Evolutionary conservation across 2,329 filamentous ascomycete species (phyloP), one percentile per base, ranked within the genome.

Genomic region (Aspergillus novoparasiticus): DNA sequence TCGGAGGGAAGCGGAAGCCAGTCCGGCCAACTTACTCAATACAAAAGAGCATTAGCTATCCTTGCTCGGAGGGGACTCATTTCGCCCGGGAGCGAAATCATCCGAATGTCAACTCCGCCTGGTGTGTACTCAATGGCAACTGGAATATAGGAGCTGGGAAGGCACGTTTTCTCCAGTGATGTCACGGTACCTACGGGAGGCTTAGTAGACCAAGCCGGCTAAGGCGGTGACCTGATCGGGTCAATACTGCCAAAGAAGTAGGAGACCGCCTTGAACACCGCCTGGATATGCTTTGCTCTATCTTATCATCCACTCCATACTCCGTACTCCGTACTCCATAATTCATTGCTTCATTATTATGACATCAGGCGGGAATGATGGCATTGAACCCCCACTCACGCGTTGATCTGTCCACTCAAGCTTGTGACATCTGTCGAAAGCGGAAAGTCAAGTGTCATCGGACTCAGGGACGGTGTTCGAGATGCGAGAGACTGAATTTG

Each of bases 401-500:
- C 28, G 53, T 54, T 21, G 60, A 62, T 10, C 12, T 58, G 4
- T 21, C 55, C 6, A 58, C 55, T 9, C 55, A 62, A 23, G 60
- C 60, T n/a, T 62, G 60, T 45, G 60, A 62, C n/a, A 57, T 54
- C 26, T 62, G 60, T n/a, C 36, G 60, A 6, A 58, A 43, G 55
- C 55, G 60, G 34, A 62, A 62, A 34, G 55, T 62, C 21, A 62
- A 62, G 57, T 62, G 60, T n/a, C 26, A 62, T 26, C 50, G 28
- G 28, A 34, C 50, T 12, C 28, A 36, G 50, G 19, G 3, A 23
- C 26, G 50, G 21, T 68, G 65, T 53, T 36, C 39, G 23, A 57
- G 66, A 48, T 68, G 66, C 21, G 63, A 64, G 45, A 58, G 61
- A 30, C 28, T 68, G 28, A 60, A 64, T 39, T 41, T 64, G 34